Evolutionary conservation across 768 basidiomycete genomes (phyloP).

Genomic region (Amanita muscaria): DNA sequence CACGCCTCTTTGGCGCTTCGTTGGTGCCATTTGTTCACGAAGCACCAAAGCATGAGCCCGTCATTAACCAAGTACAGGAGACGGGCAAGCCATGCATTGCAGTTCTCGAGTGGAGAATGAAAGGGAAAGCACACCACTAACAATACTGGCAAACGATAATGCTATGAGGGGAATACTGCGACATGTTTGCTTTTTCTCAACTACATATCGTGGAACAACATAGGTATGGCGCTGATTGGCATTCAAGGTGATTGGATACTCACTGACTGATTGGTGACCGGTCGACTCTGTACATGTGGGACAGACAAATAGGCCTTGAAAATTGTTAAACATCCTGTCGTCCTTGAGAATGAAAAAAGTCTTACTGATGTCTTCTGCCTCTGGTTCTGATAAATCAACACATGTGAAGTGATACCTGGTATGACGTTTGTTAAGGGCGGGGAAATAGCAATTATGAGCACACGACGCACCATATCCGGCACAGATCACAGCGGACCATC

Average conservation of each 20-base stretch:
- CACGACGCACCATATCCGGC: slow-evolving; percentile 56
- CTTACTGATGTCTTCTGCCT: slow-evolving; percentile 77
- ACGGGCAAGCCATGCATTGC: slow-evolving; percentile 7
- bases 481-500: slow-evolving; percentile 69
- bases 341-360: slow-evolving; percentile 13
- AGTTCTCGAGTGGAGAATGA: slow-evolving; percentile 1
- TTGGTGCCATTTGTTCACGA: slow-evolving; percentile 1
- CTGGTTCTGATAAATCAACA: slow-evolving; percentile 48
- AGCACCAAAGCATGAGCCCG: neutral
- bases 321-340: slow-evolving; percentile 6
- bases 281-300: slow-evolving; percentile 49
- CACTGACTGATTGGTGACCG: slow-evolving; percentile 64
- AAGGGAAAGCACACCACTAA: slow-evolving; percentile 9
- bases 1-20: slow-evolving; percentile 16
- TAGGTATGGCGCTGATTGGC: slow-evolving; percentile 10
- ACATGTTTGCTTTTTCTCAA: slow-evolving; percentile 26
- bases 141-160: slow-evolving; percentile 6
- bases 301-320: slow-evolving; percentile 49
- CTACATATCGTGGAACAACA: slow-evolving; percentile 21
- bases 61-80: slow-evolving; percentile 11
- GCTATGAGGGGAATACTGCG: slow-evolving; percentile 18
- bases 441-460: neutral
- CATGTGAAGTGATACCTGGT: slow-evolving; percentile 81
- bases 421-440: slow-evolving; percentile 3
- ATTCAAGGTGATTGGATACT: slow-evolving; percentile 38